Evolutionary conservation across 345 rosid species (phyloP).

Genomic region (Euphorbia peplus): DNA sequence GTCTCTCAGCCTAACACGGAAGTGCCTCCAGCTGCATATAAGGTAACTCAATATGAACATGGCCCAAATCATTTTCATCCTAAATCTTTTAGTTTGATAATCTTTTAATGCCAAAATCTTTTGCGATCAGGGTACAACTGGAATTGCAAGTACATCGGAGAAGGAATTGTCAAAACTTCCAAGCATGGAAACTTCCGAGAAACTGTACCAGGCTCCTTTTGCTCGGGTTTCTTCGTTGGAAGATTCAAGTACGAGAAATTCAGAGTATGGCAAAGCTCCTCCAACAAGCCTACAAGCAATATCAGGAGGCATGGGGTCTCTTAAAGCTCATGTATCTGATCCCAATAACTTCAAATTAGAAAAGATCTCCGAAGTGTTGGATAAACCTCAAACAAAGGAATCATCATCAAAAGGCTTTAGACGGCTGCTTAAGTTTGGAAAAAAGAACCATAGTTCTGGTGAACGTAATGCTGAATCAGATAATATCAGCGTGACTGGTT

Average conservation of each 20-base stretch:
- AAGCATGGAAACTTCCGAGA: slow-evolving; percentile 36
- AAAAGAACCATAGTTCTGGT: slow-evolving; percentile 54
- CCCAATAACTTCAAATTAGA: slow-evolving; percentile 40
- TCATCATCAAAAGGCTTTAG: slow-evolving; percentile 64
- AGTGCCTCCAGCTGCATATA: slow-evolving; percentile 29
- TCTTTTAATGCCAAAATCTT: slow-evolving; percentile 15
- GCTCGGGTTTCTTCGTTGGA: slow-evolving; percentile 80
- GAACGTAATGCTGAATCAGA: slow-evolving; percentile 42
- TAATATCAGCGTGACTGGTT: slow-evolving; percentile 21
- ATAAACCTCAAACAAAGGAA: slow-evolving; percentile 60
- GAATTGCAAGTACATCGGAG: slow-evolving; percentile 27
- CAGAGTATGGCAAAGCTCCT: slow-evolving; percentile 56
- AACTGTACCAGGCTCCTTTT: slow-evolving; percentile 63
- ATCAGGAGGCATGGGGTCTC: slow-evolving; percentile 31
- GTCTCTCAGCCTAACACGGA: slow-evolving; percentile 27
- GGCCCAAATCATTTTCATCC: slow-evolving; percentile 1
- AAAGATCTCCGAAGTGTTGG: slow-evolving; percentile 54
- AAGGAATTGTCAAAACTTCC: slow-evolving; percentile 45
- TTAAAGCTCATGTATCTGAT: slow-evolving; percentile 46
- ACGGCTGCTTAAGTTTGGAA: slow-evolving; percentile 69
- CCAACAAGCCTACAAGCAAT: slow-evolving; percentile 35
- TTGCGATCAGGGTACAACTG: slow-evolving; percentile 45
- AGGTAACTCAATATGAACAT: slow-evolving; percentile 41
- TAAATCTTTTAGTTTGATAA: slow-evolving; percentile 16
- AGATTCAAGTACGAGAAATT: slow-evolving; percentile 51